Conservation (phyloP, 768 basidiomycete species). For the Russula sp. region DNA sequence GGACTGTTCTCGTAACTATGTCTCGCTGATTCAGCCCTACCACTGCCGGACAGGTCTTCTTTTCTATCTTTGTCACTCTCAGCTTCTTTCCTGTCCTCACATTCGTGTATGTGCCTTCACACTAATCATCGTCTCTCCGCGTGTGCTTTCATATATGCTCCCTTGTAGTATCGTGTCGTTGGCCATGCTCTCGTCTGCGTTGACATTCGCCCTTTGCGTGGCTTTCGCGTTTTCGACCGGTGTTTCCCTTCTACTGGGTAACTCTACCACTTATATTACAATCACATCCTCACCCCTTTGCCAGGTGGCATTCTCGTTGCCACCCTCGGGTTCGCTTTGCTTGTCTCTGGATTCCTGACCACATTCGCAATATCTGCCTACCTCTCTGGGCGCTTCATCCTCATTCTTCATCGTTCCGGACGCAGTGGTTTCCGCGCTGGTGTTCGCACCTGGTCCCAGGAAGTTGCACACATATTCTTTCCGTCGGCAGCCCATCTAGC, state of each 20-base stretch:
- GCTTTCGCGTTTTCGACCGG: conserved; percentile 16
- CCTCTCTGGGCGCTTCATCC: conserved; percentile 8
- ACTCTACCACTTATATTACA: background rate
- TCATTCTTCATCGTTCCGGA: conserved; percentile 3
- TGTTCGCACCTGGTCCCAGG: conserved; percentile 10
- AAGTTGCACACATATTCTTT: conserved; percentile 1
- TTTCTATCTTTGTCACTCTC: conserved; percentile 9
- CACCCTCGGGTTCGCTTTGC: conserved; percentile 9
- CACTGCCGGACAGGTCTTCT: conserved; percentile 2
- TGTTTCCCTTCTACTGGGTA: conserved; percentile 12
- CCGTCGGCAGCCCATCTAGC: background rate
- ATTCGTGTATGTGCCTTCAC: conserved; percentile 12
- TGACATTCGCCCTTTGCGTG: conserved; percentile 8
- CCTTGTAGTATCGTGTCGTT: background rate
- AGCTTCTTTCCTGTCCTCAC: conserved; percentile 18
- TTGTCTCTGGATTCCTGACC: conserved; percentile 17
- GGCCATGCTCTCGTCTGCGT: conserved; percentile 8
- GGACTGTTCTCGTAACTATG: too few relatives aligned
- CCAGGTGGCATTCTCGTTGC: conserved; percentile 13
- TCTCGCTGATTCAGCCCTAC: background rate
- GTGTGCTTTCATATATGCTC: background rate
- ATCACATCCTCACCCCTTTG: background rate
- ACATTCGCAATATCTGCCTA: conserved; percentile 1
- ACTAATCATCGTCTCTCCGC: background rate
- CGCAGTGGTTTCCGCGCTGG: conserved; percentile 11